These are phyloP conservation scores for Boletellus ananas DNA, from an alignment of 768 basidiomycete genomes.

Conservation along the genomic window DNA sequence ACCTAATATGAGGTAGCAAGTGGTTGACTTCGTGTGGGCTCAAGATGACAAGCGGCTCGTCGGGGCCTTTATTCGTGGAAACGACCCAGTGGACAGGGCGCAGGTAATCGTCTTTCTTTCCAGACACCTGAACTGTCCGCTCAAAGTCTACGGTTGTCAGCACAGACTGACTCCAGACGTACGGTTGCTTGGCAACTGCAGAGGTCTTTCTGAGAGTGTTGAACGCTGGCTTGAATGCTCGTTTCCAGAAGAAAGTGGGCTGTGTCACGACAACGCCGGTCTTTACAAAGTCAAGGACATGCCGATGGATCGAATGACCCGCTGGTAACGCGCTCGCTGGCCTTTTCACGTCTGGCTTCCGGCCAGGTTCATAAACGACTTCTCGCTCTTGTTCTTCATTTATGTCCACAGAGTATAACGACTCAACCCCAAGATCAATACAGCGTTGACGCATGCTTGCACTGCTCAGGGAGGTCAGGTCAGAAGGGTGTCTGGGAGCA, in stretches of 20 bases:
- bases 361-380: too few relatives aligned
- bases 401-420: not conserved
- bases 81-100: constrained; percentile 44
- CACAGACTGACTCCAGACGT: constrained; percentile 14
- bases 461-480: not conserved
- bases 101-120: constrained; percentile 31
- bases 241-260: too few relatives aligned
- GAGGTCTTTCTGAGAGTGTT: constrained; percentile 2
- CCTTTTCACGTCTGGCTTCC: too few relatives aligned
- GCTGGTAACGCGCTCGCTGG: not conserved
- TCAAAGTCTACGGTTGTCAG: constrained; percentile 17
- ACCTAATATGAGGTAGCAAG: constrained; percentile 36
- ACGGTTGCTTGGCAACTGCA: constrained; percentile 10
- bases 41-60: constrained; percentile 31
- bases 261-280: too few relatives aligned
- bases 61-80: constrained; percentile 28
- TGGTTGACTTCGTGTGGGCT: constrained; percentile 40
- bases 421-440: not conserved
- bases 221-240: constrained; percentile 19
- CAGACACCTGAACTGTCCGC: not conserved
- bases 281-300: too few relatives aligned
- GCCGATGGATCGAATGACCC: too few relatives aligned
- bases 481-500: constrained; percentile 3
- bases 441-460: not conserved
- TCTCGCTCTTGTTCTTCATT: not conserved